A percentile compares a stretch with the other conserved stretches of the same genome.
These are phyloP conservation scores for Vigna nakashimae DNA, from an alignment of 306 rosid species.

Conservation along the genomic window DNA sequence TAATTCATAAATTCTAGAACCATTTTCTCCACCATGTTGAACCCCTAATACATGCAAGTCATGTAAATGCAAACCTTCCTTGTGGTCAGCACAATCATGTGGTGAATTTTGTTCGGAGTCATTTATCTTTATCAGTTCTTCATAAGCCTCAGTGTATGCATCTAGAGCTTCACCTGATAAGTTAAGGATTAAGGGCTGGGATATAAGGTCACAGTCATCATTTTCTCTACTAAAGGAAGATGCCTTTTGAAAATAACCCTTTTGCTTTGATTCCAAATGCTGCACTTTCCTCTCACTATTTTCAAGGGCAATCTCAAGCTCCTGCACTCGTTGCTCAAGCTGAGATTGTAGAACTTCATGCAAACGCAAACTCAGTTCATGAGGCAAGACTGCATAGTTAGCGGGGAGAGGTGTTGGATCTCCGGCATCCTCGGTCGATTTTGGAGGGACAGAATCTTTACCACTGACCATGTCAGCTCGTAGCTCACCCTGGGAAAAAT, in stretches of 20 bases:
- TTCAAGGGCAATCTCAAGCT: slow-evolving; percentile 86
- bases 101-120: slow-evolving; percentile 71
- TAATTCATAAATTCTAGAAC: slow-evolving; percentile 45
- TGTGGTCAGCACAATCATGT: slow-evolving; percentile 41
- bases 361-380: slow-evolving; percentile 77
- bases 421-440: slow-evolving; percentile 51
- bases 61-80: slow-evolving; percentile 28
- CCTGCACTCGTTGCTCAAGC: slow-evolving; percentile 77
- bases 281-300: slow-evolving; percentile 63
- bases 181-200: slow-evolving; percentile 69
- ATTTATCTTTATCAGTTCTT: slow-evolving; percentile 61
- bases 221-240: slow-evolving; percentile 47
- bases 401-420: slow-evolving; percentile 53
- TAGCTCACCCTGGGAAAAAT: slow-evolving; percentile 78
- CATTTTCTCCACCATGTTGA: slow-evolving; percentile 43
- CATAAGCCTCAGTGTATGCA: slow-evolving; percentile 82
- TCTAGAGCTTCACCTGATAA: slow-evolving; percentile 86
- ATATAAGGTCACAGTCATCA: slow-evolving; percentile 44
- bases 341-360: slow-evolving; percentile 80
- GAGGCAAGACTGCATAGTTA: slow-evolving; percentile 76
- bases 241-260: slow-evolving; percentile 36
- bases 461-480: slow-evolving; percentile 51
- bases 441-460: slow-evolving; percentile 26
- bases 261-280: slow-evolving; percentile 51
- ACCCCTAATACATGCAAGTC: slow-evolving; percentile 32